phyloP scores from a whole-genome alignment of 148 eudicot genomes.

The Salicornia ramosissima region DNA sequence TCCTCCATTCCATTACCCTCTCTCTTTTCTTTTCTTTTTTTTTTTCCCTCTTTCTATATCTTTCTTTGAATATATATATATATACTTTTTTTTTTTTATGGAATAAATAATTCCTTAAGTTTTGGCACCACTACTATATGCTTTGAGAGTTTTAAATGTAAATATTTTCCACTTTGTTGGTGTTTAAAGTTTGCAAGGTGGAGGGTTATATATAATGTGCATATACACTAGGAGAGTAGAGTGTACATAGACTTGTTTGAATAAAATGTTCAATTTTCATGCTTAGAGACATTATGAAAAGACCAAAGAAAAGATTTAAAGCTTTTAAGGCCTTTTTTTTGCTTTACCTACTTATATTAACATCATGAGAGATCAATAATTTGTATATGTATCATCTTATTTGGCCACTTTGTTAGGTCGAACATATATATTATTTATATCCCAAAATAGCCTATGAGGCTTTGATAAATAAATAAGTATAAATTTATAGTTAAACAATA shows the following conservation, averaged over 20 bases:
- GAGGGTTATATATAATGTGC: not conserved
- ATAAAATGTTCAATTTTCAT: conserved; percentile 25
- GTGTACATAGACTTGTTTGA: conserved; percentile 30
- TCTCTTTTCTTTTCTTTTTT: conserved; percentile 4
- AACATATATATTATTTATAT: conserved; percentile 15
- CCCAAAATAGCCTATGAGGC: not conserved
- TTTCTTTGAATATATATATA: not conserved
- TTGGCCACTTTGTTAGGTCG: conserved; percentile 25
- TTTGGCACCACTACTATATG: not conserved
- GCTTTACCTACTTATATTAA: conserved; percentile 19
- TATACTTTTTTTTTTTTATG: not conserved
- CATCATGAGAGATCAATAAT: conserved; percentile 23
- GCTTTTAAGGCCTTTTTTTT: conserved; percentile 14
- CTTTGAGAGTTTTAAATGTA: not conserved
- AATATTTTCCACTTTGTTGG: not conserved
- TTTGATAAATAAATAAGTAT: too few relatives aligned
- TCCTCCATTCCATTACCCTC: conserved; percentile 30
- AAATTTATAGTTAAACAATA: too few relatives aligned
- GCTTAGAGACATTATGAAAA: conserved; percentile 10
- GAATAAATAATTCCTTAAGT: too few relatives aligned
- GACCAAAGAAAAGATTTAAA: conserved; percentile 15
- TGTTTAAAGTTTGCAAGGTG: not conserved
- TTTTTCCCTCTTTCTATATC: not conserved
- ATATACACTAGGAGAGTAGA: conserved; percentile 17
- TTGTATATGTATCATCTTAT: conserved; percentile 9